Evolutionary conservation across 805 yeast species (phyloP).

Genomic region (Priceomyces medius): DNA sequence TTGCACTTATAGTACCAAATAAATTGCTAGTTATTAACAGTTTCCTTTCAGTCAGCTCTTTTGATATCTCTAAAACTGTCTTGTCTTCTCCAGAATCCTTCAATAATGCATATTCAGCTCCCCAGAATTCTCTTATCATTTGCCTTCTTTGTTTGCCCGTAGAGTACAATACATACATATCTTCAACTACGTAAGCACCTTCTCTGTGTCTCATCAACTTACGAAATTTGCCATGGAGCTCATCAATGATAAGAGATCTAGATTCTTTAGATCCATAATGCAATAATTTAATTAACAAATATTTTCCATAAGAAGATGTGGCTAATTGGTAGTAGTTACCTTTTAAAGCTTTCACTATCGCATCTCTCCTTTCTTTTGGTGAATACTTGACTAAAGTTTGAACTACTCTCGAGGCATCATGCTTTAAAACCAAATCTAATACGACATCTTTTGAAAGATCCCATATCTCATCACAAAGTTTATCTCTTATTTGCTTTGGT

Average conservation of each 20-base stretch:
- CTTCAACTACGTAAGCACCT: slow-evolving; percentile 98
- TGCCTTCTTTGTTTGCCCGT: slow-evolving; percentile 81
- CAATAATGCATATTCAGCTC: slow-evolving; percentile 90
- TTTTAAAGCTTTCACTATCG: slow-evolving; percentile 64
- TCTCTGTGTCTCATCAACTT: slow-evolving; percentile 95
- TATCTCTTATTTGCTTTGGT: slow-evolving; percentile 72
- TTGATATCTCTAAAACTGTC: slow-evolving; percentile 62
- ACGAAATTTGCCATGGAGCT: slow-evolving; percentile 86
- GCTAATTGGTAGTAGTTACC: slow-evolving; percentile 81
- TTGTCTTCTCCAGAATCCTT: slow-evolving; percentile 67
- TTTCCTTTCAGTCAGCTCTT: slow-evolving; percentile 73
- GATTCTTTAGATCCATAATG: slow-evolving; percentile 89
- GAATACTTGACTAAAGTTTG: slow-evolving; percentile 91
- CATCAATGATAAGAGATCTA: slow-evolving; percentile 71
- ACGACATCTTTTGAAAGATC: slow-evolving; percentile 71
- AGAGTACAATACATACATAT: slow-evolving; percentile 80
- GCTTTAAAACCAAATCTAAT: slow-evolving; percentile 85
- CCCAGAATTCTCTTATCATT: slow-evolving; percentile 96
- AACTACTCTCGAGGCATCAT: slow-evolving; percentile 94
- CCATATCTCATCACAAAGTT: slow-evolving; percentile 84
- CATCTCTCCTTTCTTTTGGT: slow-evolving; percentile 72
- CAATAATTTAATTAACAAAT: slow-evolving; percentile 78
- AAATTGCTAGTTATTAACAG: slow-evolving; percentile 72
- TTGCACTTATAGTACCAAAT: slow-evolving; percentile 78
- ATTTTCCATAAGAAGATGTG: slow-evolving; percentile 91